Conservation (phyloP, 192 early-diverging fungal species). For the Entomortierella beljakovae region DNA sequence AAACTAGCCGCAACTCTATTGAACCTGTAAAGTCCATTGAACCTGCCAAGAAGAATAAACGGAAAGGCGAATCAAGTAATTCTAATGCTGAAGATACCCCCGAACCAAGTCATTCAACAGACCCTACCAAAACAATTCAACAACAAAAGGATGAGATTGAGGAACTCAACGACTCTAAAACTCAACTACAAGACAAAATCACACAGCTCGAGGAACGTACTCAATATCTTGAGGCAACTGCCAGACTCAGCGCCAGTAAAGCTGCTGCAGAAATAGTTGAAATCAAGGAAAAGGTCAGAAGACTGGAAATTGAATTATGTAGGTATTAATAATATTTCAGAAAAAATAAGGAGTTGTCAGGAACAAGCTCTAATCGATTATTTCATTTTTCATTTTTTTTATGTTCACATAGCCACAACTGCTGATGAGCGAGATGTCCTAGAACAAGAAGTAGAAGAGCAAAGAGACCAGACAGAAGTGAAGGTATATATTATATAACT, state of each 20-base stretch:
- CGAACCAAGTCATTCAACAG: not conserved
- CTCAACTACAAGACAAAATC: constrained; percentile 13
- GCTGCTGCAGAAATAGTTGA: constrained; percentile 33
- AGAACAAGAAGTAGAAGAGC: constrained; percentile 12
- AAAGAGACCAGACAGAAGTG: constrained; percentile 6
- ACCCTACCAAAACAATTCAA: constrained; percentile 11
- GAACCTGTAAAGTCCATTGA: no score
- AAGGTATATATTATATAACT: not conserved
- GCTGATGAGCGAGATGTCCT: constrained; percentile 32
- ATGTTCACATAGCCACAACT: constrained; percentile 12
- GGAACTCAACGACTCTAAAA: constrained; percentile 14
- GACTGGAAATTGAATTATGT: constrained; percentile 47
- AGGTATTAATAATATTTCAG: constrained; percentile 10
- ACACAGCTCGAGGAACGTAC: constrained; percentile 34
- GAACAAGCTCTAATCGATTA: not conserved
- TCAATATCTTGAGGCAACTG: constrained; percentile 36
- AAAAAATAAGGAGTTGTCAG: no score
- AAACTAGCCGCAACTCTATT: no score
- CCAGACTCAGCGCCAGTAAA: constrained; percentile 38
- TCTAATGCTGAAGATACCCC: no score
- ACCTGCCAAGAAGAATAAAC: no score
- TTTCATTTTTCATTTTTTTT: not conserved
- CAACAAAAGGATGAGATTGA: constrained; percentile 30
- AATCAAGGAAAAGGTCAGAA: constrained; percentile 39
- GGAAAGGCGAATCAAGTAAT: not conserved